Percentiles rank a stretch among this genome's conserved stretches.
Conservation (phyloP, 257 asterid species). For the Ophiorrhiza pumila region DNA sequence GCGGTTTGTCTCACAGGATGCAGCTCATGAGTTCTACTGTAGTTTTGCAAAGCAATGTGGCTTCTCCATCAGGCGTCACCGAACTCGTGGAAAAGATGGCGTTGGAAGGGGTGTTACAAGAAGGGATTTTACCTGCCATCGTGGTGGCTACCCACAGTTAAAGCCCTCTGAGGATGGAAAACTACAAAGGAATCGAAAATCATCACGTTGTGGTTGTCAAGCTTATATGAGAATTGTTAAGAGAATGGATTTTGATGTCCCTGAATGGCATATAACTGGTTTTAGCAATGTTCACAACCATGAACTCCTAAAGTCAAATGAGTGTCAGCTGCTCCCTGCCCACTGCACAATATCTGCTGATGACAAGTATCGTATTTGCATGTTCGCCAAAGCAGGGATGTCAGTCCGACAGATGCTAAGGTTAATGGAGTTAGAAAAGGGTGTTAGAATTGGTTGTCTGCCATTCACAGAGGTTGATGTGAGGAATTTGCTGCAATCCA, state of each 20-base stretch:
- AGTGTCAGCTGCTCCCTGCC: conserved; percentile 38
- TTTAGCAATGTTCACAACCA: conserved; percentile 54
- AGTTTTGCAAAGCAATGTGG: conserved; percentile 62
- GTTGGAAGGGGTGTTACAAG: conserved; percentile 61
- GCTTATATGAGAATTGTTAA: conserved; percentile 57
- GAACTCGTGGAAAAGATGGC: conserved; percentile 58
- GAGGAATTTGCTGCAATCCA: conserved; percentile 51
- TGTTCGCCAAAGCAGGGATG: conserved; percentile 63
- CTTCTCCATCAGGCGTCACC: conserved; percentile 56
- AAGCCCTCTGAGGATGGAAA: conserved; percentile 44
- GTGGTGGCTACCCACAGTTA: conserved; percentile 56
- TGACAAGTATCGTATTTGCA: conserved; percentile 52
- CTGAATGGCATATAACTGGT: conserved; percentile 62
- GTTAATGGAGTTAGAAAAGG: conserved; percentile 59
- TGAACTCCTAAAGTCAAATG: conserved; percentile 43
- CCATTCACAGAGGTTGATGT: conserved; percentile 61
- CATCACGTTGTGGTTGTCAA: conserved; percentile 62
- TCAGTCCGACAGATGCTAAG: conserved; percentile 59
- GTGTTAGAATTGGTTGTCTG: conserved; percentile 53
- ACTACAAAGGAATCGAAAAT: conserved; percentile 48
- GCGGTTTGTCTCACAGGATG: conserved; percentile 56
- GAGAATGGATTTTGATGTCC: conserved; percentile 44
- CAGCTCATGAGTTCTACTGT: conserved; percentile 55
- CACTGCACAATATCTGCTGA: conserved; percentile 46
- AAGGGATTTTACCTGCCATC: conserved; percentile 60